A percentile compares a stretch with the other conserved stretches of the same genome.
Evolutionary conservation across 768 basidiomycete genomes (phyloP).

Genomic region (Daedaleopsis sinensis): DNA sequence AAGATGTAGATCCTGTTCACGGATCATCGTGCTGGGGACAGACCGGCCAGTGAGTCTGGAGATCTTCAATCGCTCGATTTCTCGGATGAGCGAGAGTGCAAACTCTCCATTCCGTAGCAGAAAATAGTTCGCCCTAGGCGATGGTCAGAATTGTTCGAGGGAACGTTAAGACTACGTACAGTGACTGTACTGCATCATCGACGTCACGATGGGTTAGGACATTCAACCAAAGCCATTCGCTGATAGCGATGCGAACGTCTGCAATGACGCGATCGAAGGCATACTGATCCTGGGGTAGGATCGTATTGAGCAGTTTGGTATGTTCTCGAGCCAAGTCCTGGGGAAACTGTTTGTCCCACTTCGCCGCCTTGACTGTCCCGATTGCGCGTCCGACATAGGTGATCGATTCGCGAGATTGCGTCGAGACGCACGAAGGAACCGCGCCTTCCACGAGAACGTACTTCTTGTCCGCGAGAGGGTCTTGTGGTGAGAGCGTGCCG

Average conservation of each 20-base stretch:
- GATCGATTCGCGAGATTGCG: slow-evolving; percentile 78
- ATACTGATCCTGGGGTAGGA: slow-evolving; percentile 76
- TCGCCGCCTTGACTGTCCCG: slow-evolving; percentile 78
- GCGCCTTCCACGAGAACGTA: slow-evolving; percentile 65
- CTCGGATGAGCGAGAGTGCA: slow-evolving; percentile 78
- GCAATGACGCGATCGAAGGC: slow-evolving; percentile 74
- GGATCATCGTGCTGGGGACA: slow-evolving; percentile 74
- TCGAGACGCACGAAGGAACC: slow-evolving; percentile 75
- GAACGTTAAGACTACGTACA: slow-evolving; percentile 52
- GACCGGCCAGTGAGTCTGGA: slow-evolving; percentile 73
- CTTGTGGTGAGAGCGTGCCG: slow-evolving; percentile 60
- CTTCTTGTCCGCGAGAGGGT: slow-evolving; percentile 67
- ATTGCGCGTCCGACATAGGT: slow-evolving; percentile 87
- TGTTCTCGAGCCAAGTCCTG: slow-evolving; percentile 65
- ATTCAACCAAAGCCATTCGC: slow-evolving; percentile 94
- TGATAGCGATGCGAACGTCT: slow-evolving; percentile 77
- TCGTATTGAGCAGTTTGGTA: slow-evolving; percentile 61
- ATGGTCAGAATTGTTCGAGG: slow-evolving; percentile 13
- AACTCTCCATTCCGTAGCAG: slow-evolving; percentile 89
- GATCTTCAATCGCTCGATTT: slow-evolving; percentile 82
- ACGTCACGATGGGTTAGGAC: slow-evolving; percentile 84
- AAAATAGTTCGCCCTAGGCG: slow-evolving; percentile 81
- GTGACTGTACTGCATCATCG: slow-evolving; percentile 79
- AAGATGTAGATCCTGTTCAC: slow-evolving; percentile 88
- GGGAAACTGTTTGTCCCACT: slow-evolving; percentile 80